Percentiles rank a stretch among this genome's conserved stretches.
Evolutionary conservation across 2,329 filamentous ascomycete species (phyloP).

Genomic region (Talaromyces islandicus): DNA sequence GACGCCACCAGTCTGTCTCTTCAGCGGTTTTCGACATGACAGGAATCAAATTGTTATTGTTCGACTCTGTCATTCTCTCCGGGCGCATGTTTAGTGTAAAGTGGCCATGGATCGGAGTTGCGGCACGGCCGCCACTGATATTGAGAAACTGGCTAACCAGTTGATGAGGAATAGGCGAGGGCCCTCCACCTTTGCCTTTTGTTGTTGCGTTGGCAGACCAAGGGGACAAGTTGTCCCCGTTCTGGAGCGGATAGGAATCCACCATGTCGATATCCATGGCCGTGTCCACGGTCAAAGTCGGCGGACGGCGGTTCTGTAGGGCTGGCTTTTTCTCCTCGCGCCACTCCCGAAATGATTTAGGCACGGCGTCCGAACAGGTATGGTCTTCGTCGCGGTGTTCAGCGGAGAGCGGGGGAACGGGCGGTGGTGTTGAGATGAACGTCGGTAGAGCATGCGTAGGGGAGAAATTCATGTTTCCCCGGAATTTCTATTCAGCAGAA

Average conservation of each 20-base stretch:
- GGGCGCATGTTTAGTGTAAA: constrained; percentile 19
- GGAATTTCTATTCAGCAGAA: constrained; percentile 2
- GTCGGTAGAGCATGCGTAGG: constrained; percentile 5
- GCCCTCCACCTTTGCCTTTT: constrained; percentile 14
- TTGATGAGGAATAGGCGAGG: constrained; percentile 24
- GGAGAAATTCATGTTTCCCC: neutral
- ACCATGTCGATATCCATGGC: constrained; percentile 27
- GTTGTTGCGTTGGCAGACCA: constrained; percentile 16
- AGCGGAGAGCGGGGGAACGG: constrained; percentile 25
- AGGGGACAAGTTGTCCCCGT: constrained; percentile 15
- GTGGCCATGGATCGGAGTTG: constrained; percentile 25
- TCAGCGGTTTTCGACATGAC: constrained; percentile 3
- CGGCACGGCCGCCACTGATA: constrained; percentile 23
- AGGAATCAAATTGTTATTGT: neutral
- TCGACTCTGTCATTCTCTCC: constrained; percentile 8
- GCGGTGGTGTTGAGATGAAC: constrained; percentile 15
- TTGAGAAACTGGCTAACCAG: constrained; percentile 25
- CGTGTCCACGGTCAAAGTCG: constrained; percentile 9
- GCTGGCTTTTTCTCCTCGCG: constrained; percentile 6
- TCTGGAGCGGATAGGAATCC: constrained; percentile 14
- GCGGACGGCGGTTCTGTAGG: constrained; percentile 8
- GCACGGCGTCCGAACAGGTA: constrained; percentile 12
- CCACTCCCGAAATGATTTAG: constrained; percentile 6
- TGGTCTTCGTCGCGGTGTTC: constrained; percentile 33
- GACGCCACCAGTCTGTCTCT: constrained; percentile 16